phyloP scores from a whole-genome alignment of 768 basidiomycete genomes.

The Erythrobasidium yunnanense region DNA sequence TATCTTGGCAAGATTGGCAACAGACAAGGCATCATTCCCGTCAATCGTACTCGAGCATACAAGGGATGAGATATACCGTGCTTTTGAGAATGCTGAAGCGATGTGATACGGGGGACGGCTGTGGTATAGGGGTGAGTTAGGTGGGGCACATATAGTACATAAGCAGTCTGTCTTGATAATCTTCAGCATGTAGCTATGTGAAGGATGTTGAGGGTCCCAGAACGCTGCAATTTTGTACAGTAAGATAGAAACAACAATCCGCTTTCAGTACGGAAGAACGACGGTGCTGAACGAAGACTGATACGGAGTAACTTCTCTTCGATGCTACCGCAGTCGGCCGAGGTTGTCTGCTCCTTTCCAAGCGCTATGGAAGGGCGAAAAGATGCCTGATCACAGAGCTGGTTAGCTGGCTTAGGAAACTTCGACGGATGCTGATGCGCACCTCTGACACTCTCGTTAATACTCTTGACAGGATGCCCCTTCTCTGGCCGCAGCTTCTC shows the following conservation, averaged over 20 bases:
- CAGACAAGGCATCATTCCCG: slow-evolving; percentile 16
- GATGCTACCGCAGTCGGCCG: slow-evolving; percentile 3
- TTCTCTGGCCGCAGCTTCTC: slow-evolving; percentile 73
- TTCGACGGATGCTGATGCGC: slow-evolving; percentile 50
- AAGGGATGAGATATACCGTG: neutral
- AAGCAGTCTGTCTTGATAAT: too few species aligned
- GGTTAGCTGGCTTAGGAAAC: neutral
- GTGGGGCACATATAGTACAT: too few species aligned
- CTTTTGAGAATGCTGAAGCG: too few species aligned
- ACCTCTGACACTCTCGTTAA: slow-evolving; percentile 67
- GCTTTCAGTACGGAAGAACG: too few species aligned
- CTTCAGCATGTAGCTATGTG: too few species aligned
- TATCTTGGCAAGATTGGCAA: neutral
- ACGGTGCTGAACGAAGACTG: too few species aligned
- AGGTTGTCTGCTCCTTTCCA: slow-evolving; percentile 13
- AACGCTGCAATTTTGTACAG: too few species aligned
- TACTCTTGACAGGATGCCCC: slow-evolving; percentile 60
- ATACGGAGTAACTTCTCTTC: too few species aligned
- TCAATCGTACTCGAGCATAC: slow-evolving; percentile 12
- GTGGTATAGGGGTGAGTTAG: too few species aligned
- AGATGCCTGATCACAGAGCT: neutral
- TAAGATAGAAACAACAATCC: too few species aligned
- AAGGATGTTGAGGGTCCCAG: too few species aligned
- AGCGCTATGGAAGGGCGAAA: slow-evolving; percentile 10
- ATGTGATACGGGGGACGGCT: too few species aligned